phyloP scores from a whole-genome alignment of 805 yeast species.

The Metschnikowia anglica region DNA sequence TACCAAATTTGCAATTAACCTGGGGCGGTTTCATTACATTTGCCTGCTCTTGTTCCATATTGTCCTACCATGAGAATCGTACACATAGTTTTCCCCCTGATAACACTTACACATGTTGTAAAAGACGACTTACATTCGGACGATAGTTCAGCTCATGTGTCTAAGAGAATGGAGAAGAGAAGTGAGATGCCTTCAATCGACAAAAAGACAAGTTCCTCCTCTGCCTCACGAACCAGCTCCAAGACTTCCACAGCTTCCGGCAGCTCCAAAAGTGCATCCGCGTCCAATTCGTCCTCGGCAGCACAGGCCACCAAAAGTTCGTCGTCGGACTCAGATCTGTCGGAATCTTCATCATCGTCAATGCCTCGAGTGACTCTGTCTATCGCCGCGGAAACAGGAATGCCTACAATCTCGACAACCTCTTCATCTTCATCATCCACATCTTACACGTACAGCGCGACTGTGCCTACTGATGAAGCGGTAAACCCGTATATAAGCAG shows the following conservation, averaged over 20 bases:
- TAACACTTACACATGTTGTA: not conserved
- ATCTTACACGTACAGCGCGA: conserved; percentile 13
- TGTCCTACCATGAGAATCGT: conserved; percentile 6
- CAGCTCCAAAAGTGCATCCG: not conserved
- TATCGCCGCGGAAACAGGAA: conserved; percentile 5
- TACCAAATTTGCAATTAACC: not conserved
- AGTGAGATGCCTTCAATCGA: conserved; percentile 1
- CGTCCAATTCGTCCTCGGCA: conserved; percentile 1
- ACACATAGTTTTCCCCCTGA: not conserved
- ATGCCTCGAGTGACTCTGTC: conserved; percentile 3
- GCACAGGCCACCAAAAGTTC: conserved; percentile 3
- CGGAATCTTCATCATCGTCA: not conserved
- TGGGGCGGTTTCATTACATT: not conserved
- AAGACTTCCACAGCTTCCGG: not conserved
- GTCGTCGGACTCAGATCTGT: not conserved
- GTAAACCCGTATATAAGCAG: conserved; percentile 23
- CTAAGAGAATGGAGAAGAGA: conserved; percentile 4
- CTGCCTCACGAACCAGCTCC: not conserved
- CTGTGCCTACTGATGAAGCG: conserved; percentile 12
- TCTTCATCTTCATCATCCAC: conserved; percentile 14
- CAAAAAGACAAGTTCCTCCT: not conserved
- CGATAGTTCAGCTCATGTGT: not conserved
- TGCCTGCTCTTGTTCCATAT: not conserved
- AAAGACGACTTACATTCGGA: not conserved
- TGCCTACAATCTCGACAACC: conserved; percentile 22